phyloP scores from a whole-genome alignment of 2,329 filamentous ascomycete species.

The Harringtonia lauricola region DNA sequence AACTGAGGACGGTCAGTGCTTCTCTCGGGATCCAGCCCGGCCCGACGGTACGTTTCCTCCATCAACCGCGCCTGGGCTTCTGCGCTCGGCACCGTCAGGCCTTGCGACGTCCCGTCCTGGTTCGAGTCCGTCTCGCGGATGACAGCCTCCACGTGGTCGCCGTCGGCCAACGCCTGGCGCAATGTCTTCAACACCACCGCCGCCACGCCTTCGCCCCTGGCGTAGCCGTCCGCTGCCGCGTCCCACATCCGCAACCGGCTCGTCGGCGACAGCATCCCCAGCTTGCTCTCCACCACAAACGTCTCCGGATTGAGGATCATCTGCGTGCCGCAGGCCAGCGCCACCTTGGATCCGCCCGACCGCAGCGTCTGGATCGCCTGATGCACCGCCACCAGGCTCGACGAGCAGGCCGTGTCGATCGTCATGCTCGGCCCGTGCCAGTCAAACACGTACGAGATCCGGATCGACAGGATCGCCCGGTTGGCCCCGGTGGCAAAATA shows the following conservation, averaged over 20 bases:
- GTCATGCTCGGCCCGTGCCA: slow-evolving; percentile 41
- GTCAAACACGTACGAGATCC: slow-evolving; percentile 44
- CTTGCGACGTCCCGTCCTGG: slow-evolving; percentile 38
- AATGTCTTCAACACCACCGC: slow-evolving; percentile 32
- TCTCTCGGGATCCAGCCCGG: slow-evolving; percentile 25
- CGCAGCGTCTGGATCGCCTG: slow-evolving; percentile 20
- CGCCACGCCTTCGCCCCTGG: slow-evolving; percentile 35
- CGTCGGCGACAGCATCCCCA: slow-evolving; percentile 1
- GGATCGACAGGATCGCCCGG: slow-evolving; percentile 28
- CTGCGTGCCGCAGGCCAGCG: not conserved
- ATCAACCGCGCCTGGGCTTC: slow-evolving; percentile 32
- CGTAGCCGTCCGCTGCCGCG: slow-evolving; percentile 33
- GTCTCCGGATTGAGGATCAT: slow-evolving; percentile 5
- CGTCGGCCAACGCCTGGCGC: slow-evolving; percentile 22
- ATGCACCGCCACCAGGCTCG: slow-evolving; percentile 34
- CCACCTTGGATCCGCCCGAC: slow-evolving; percentile 9
- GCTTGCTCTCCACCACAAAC: not conserved
- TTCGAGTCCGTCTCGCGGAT: slow-evolving; percentile 22
- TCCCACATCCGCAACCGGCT: slow-evolving; percentile 27
- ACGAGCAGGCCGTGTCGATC: slow-evolving; percentile 41
- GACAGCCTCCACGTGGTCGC: slow-evolving; percentile 23
- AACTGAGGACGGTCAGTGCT: slow-evolving; percentile 23
- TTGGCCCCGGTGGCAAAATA: not conserved
- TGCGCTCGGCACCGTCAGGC: slow-evolving; percentile 41
- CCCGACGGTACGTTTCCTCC: slow-evolving; percentile 26